Conservation (phyloP, 1,284 basidiomycete species). For the Nidula niveotomentosa region DNA sequence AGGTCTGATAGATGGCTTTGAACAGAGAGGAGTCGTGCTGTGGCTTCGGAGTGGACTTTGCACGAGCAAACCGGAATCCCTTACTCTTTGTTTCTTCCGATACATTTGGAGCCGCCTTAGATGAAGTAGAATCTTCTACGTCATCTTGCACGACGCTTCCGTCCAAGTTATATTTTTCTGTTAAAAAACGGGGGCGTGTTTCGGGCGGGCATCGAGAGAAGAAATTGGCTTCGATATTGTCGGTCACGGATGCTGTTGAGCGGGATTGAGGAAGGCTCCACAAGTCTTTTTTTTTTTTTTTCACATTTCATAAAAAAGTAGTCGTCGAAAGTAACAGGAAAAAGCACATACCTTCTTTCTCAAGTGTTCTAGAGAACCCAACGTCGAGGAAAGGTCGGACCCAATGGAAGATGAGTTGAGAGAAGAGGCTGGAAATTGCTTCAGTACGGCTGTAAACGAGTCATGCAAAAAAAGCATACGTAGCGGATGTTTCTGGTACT, state of each 20-base stretch:
- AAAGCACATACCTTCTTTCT: slow-evolving; percentile 47
- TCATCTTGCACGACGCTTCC: too few species aligned
- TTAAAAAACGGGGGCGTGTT: slow-evolving; percentile 33
- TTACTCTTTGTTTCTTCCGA: background rate
- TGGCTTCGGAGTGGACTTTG: slow-evolving; percentile 11
- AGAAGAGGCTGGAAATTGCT: slow-evolving; percentile 31
- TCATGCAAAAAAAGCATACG: slow-evolving; percentile 27
- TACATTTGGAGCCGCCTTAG: background rate
- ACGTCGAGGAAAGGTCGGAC: slow-evolving; percentile 49
- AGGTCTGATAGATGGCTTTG: slow-evolving; percentile 55
- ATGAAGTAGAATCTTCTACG: background rate
- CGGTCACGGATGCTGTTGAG: slow-evolving; percentile 38
- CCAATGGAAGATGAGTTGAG: slow-evolving; percentile 50
- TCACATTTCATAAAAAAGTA: background rate
- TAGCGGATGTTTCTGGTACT: slow-evolving; percentile 35
- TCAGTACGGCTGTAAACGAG: background rate
- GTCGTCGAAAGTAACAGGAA: background rate
- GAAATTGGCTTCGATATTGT: slow-evolving; percentile 44
- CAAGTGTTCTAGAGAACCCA: slow-evolving; percentile 53
- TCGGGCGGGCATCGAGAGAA: slow-evolving; percentile 48
- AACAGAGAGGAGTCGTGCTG: slow-evolving; percentile 59
- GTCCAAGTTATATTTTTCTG: background rate
- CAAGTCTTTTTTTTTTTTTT: slow-evolving; percentile 35
- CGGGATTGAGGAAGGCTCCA: slow-evolving; percentile 44
- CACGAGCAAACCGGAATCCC: background rate